phyloP scores from a whole-genome alignment of 2,329 filamentous ascomycete species.

The Aspergillus sergii region DNA sequence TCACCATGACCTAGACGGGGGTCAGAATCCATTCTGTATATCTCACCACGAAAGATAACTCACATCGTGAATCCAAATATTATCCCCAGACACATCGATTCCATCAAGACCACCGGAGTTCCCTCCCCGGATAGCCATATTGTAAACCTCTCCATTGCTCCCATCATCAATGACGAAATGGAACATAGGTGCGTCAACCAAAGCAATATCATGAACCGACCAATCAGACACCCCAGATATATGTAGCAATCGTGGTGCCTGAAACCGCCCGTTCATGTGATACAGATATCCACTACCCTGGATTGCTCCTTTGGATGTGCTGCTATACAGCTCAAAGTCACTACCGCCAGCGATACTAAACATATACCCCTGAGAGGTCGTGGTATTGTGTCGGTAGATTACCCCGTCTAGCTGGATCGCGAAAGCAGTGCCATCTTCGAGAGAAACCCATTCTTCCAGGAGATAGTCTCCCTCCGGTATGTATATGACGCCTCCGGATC shows the following conservation, averaged over 20 bases:
- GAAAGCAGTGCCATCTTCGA: constrained; percentile 51
- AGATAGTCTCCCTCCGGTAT: constrained; percentile 55
- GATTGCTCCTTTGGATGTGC: constrained; percentile 54
- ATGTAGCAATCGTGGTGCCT: too few species aligned
- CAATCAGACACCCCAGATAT: constrained; percentile 46
- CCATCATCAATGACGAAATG: constrained; percentile 56
- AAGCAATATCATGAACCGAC: constrained; percentile 52
- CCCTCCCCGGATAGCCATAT: constrained; percentile 57
- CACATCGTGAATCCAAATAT: constrained; percentile 61
- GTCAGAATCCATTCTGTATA: too few species aligned
- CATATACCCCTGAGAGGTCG: constrained; percentile 55
- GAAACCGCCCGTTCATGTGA: constrained; percentile 35
- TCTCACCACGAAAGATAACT: constrained; percentile 7
- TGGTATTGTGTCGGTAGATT: constrained; percentile 55
- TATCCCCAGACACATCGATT: constrained; percentile 57
- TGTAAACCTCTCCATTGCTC: constrained; percentile 57
- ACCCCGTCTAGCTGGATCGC: constrained; percentile 58
- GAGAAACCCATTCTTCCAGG: constrained; percentile 52
- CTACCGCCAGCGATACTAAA: constrained; percentile 13
- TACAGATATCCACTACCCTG: constrained; percentile 57
- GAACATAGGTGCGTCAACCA: constrained; percentile 54
- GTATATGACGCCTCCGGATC: constrained; percentile 53
- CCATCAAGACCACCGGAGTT: constrained; percentile 59
- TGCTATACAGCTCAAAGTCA: constrained; percentile 59
- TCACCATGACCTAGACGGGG: constrained; percentile 51